These are phyloP conservation scores for Pelargonium cotyledonis DNA, from an alignment of 441 rosid species.

Conservation along the genomic window DNA sequence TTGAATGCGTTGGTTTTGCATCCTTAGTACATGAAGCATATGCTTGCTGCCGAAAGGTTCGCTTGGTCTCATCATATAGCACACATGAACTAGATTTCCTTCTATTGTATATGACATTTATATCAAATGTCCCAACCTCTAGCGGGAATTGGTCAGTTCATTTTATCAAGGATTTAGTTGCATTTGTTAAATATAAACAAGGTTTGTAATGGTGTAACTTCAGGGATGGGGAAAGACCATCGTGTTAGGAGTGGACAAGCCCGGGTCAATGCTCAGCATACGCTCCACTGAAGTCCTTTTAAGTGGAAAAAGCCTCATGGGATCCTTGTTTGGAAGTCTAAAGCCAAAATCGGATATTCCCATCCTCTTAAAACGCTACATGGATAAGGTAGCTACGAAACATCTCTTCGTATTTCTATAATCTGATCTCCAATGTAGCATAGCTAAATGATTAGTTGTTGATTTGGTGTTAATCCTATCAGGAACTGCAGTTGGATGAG, in stretches of 20 bases:
- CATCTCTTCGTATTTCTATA: not conserved
- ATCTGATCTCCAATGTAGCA: no score
- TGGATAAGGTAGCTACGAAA: conserved; percentile 40
- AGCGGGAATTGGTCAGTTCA: not conserved
- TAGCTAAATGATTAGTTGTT: not conserved
- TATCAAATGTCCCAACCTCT: no score
- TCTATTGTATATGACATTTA: no score
- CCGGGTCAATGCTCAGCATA: conserved; percentile 43
- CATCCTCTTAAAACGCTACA: conserved; percentile 53
- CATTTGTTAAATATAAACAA: not conserved
- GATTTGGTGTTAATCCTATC: conserved; percentile 2
- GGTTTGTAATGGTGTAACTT: not conserved
- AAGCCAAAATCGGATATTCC: conserved; percentile 78
- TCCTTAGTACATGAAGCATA: conserved; percentile 68
- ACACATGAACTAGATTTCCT: no score
- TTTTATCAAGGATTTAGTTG: not conserved
- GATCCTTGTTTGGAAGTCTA: conserved; percentile 69
- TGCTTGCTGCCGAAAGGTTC: conserved; percentile 69
- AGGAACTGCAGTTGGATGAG: conserved; percentile 64
- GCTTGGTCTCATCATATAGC: conserved; percentile 3
- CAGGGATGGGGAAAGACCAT: conserved; percentile 89
- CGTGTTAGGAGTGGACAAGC: conserved; percentile 63
- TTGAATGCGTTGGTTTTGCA: conserved; percentile 69
- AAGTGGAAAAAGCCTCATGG: conserved; percentile 46
- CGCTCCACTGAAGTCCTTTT: conserved; percentile 49